Evolutionary conservation across 441 rosid genomes (phyloP), one percentile per base, ranked within the genome.

Genomic region (Viola pubescens): DNA sequence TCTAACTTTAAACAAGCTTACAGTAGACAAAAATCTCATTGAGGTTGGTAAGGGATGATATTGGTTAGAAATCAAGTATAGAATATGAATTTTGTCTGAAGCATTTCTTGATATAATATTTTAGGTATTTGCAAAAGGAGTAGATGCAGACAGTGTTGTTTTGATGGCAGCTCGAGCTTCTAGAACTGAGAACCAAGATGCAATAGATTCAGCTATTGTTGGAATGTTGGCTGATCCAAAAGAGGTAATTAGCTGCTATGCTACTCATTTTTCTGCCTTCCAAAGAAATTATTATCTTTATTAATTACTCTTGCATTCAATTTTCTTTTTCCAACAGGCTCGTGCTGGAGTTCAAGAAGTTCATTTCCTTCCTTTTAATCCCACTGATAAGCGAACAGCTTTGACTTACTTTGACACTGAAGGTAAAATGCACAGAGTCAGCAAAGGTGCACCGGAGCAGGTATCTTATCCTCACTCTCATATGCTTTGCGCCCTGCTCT

Each of bases 361-460:
- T 54, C 98, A 91, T 65, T 91, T 91, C 71, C 98, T 91, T 70
- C 98, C 98, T 1, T 91, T 91, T 68, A 91, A 91, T 65, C 98
- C 98, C 26, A 89, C 97, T 14, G 98, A 89, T 66, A 91, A 89
- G 83, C 81, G 98, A 58, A 91, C 97, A 10, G 98, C 98, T 53
- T 71, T 91, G 65, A 91, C 98, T 6, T 91, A 89, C 56, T 69
- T 81, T 64, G 97, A 85, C 50, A 16, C 60, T 72, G 75, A 79
- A 40, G 95, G 98, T 60, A 89, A 79, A 81, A 87, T 85, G 98
- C 96, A 87, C 46, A 81, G 98, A 75, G 98, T 91, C 66, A 91
- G 98, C 77, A 91, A 91, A 81, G 98, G 98, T 59, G 98, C 98
- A 53, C 98, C 98, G 0, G 98, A 91, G 76, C 98, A 91, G 91